Evolutionary conservation across 1,284 basidiomycete species (phyloP).

Genomic region (Hemileia vastatrix): DNA sequence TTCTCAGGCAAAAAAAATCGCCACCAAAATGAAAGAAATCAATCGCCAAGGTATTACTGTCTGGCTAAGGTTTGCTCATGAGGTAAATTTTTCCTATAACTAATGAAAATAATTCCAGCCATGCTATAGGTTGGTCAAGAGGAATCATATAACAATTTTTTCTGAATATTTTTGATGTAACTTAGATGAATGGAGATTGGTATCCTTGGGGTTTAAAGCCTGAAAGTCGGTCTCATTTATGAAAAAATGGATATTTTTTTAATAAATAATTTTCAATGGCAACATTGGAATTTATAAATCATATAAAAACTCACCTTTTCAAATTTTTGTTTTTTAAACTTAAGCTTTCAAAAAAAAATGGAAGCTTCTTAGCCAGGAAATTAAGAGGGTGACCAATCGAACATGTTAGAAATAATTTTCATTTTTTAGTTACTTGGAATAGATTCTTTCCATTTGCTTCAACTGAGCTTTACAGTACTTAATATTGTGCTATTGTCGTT

Average conservation of each 20-base stretch:
- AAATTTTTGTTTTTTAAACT: background rate
- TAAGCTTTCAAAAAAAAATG: constrained; percentile 20
- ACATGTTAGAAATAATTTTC: constrained; percentile 20
- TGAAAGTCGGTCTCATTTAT: constrained; percentile 1
- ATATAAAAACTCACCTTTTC: background rate
- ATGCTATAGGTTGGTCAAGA: background rate
- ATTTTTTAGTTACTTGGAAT: background rate
- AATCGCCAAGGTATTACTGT: constrained; percentile 13
- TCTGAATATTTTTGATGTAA: background rate
- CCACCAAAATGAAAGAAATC: constrained; percentile 12
- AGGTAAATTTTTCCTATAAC: background rate
- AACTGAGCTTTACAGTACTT: background rate
- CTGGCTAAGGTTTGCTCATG: constrained; percentile 18
- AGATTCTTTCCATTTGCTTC: background rate
- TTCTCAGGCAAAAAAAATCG: constrained; percentile 13
- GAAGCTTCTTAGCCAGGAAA: constrained; percentile 1
- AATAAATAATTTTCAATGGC: background rate
- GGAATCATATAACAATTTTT: background rate
- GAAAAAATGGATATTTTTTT: background rate
- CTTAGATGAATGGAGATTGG: constrained; percentile 24
- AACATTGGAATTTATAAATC: background rate
- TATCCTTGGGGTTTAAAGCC: constrained; percentile 19
- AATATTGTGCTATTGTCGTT: background rate
- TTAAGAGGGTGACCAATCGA: background rate
- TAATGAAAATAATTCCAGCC: no score